A percentile compares a stretch with the other conserved stretches of the same genome.
These are phyloP conservation scores for Cordyceps militaris DNA, from an alignment of 2,329 filamentous ascomycete species.

Conservation along the genomic window DNA sequence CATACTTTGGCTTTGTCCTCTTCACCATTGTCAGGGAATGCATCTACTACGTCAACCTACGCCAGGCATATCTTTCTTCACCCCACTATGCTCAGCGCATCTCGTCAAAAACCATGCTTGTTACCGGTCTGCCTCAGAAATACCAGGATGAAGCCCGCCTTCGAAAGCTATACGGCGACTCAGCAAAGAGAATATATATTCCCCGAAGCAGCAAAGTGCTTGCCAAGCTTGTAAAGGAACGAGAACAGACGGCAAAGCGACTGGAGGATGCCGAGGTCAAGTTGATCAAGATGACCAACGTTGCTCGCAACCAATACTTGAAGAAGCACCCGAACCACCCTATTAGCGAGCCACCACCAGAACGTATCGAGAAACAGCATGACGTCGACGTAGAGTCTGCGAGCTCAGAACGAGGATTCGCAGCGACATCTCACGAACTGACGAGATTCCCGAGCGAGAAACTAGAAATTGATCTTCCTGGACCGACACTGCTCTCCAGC, in stretches of 20 bases:
- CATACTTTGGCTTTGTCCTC: constrained; percentile 78
- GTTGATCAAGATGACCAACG: constrained; percentile 73
- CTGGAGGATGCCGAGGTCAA: constrained; percentile 83
- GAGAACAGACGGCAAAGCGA: constrained; percentile 71
- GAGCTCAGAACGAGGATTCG: neutral
- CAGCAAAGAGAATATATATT: constrained; percentile 80
- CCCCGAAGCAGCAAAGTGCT: constrained; percentile 69
- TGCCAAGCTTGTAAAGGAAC: constrained; percentile 72
- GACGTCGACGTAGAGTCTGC: constrained; percentile 1
- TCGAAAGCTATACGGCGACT: constrained; percentile 71
- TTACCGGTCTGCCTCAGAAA: constrained; percentile 72
- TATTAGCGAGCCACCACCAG: neutral
- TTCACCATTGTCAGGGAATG: constrained; percentile 81
- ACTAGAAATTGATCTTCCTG: constrained; percentile 8
- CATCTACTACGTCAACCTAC: constrained; percentile 87
- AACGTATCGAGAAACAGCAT: neutral
- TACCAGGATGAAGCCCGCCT: constrained; percentile 72
- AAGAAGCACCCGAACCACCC: constrained; percentile 10
- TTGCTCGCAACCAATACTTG: constrained; percentile 53
- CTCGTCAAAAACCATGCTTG: constrained; percentile 88
- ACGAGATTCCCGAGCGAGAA: neutral
- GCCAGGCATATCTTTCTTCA: constrained; percentile 87
- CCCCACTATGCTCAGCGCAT: constrained; percentile 76
- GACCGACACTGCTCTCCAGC: constrained; percentile 2
- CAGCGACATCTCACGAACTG: neutral